Evolutionary conservation across 345 rosid species (phyloP), one percentile per base, ranked within the genome.

Genomic region (Capsella bursapastoris): DNA sequence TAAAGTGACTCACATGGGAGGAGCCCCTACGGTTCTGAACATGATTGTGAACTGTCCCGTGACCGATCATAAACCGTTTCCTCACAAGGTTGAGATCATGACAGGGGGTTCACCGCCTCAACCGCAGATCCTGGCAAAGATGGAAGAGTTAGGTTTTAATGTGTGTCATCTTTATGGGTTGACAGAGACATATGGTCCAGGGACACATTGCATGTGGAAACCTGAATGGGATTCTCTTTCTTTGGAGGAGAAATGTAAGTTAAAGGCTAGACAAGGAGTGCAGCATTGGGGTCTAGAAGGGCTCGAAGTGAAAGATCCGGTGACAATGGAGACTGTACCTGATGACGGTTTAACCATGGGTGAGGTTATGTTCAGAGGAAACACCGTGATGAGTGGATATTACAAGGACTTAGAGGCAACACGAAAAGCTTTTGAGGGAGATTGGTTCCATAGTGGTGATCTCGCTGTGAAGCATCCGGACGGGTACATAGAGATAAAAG

Each of bases 381-480:
- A 90, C 80, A 88, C 90, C 0, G 88, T 91, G 12, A 91, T 93
- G 98, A 82, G 85, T 45, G 97, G 94, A 31, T 93, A 93, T 52
- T 59, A 82, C 0, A 91, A 83, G 49, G 90, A 89, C 72, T 28
- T 44, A n/a, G 74, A 91, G 56, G 92, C 86, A 41, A 88, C 91
- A 0, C 68, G 74, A 72, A 77, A 78, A 57, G 91, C 92, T 15
- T 88, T 91, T 7, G 43, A 61, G 15, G 91, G 90, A 0, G 97
- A 89, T 51, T 93, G 98, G 98, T 87, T 87, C 59, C 80, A 80
- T 6, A 86, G 84, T 7, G 97, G 97, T 1, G 98, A 93, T 67
- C 84, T 93, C 0, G 93, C 86, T 0, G 97, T 91, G 35, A 88
- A 83, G 37, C 95, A 93, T 78, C 80, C 78, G 0, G 87, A 93